Evolutionary conservation across 371 early-diverging fungal genomes (phyloP).

Genomic region (Apophysomyces variabilis): DNA sequence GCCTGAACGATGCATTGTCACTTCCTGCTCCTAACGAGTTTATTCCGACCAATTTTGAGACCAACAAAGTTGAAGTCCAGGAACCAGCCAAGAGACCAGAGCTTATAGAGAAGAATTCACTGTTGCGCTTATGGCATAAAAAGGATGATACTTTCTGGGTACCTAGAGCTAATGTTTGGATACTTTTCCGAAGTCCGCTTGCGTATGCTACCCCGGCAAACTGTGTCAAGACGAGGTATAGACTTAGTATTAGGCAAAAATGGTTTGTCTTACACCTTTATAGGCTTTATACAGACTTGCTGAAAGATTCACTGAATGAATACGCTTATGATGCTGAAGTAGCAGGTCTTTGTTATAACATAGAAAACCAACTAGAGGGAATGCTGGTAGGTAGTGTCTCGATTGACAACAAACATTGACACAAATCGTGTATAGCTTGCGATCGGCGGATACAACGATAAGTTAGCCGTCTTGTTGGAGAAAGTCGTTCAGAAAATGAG

Average conservation of each 20-base stretch:
- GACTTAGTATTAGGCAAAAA: neutral
- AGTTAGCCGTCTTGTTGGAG: slow-evolving; percentile 71
- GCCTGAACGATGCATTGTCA: slow-evolving; percentile 59
- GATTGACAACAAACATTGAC: neutral
- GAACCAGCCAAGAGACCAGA: slow-evolving; percentile 47
- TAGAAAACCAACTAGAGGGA: slow-evolving; percentile 74
- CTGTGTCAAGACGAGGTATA: slow-evolving; percentile 51
- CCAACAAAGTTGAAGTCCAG: slow-evolving; percentile 50
- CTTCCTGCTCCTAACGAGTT: slow-evolving; percentile 84
- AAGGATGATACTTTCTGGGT: slow-evolving; percentile 91
- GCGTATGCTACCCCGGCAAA: slow-evolving; percentile 66
- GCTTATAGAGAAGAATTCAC: slow-evolving; percentile 66
- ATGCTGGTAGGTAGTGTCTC: slow-evolving; percentile 43
- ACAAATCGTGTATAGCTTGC: slow-evolving; percentile 39
- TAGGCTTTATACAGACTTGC: slow-evolving; percentile 72
- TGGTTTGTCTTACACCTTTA: neutral
- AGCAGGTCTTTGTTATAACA: slow-evolving; percentile 81
- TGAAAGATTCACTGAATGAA: slow-evolving; percentile 84
- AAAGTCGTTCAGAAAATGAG: slow-evolving; percentile 76
- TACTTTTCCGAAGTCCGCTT: slow-evolving; percentile 61
- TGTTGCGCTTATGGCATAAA: slow-evolving; percentile 88
- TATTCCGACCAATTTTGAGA: slow-evolving; percentile 77
- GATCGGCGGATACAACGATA: slow-evolving; percentile 87
- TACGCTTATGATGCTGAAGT: slow-evolving; percentile 88
- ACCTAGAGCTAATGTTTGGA: slow-evolving; percentile 72